Evolutionary conservation across 2,329 filamentous ascomycete genomes (phyloP).

Genomic region (Cladophialophora exuberans): DNA sequence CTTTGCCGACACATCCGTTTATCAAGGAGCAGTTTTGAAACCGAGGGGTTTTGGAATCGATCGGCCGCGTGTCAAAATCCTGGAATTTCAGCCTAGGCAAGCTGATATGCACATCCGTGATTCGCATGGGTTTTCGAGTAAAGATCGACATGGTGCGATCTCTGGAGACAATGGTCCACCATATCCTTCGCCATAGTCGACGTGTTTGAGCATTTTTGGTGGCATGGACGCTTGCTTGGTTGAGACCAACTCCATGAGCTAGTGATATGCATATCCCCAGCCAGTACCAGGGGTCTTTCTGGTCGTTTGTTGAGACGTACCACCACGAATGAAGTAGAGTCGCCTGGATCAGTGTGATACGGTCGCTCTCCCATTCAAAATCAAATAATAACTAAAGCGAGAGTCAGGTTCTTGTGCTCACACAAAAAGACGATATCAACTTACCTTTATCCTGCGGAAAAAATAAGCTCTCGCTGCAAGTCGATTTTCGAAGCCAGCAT

Average conservation of each 20-base stretch:
- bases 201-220: background rate
- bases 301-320: conserved; percentile 94
- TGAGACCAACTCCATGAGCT: conserved; percentile 79
- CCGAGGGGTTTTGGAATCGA: background rate
- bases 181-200: conserved; percentile 14
- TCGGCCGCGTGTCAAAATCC: conserved; percentile 13
- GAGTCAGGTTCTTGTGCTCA: background rate
- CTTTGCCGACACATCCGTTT: conserved; percentile 5
- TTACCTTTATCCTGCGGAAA: conserved; percentile 69
- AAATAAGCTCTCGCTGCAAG: conserved; percentile 79
- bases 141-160: conserved; percentile 7
- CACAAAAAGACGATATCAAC: conserved; percentile 69
- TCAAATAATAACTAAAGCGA: conserved; percentile 71
- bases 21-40: conserved; percentile 2
- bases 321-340: conserved; percentile 92
- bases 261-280: conserved; percentile 87
- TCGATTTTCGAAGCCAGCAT: conserved; percentile 41
- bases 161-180: conserved; percentile 9
- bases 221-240: background rate
- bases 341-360: conserved; percentile 83
- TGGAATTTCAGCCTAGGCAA: background rate
- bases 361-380: conserved; percentile 89
- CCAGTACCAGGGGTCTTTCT: conserved; percentile 98
- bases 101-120: conserved; percentile 6
- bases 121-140: conserved; percentile 9